Evolutionary conservation across 768 basidiomycete species (phyloP).

Genomic region (Coprinellus micaceus): DNA sequence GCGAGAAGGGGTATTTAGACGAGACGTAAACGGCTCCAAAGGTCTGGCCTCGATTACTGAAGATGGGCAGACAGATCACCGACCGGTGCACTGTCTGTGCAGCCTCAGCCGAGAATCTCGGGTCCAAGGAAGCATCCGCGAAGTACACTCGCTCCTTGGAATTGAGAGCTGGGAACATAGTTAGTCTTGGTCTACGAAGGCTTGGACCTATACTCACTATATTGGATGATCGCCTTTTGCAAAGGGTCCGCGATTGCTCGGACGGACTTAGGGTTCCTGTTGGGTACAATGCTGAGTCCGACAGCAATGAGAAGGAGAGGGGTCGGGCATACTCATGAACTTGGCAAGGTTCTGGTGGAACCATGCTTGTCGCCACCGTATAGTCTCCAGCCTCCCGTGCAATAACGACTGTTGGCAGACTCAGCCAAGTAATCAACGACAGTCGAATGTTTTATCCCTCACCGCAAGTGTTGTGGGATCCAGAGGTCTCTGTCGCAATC

Average conservation of each 20-base stretch:
- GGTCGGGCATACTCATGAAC: conserved; percentile 57
- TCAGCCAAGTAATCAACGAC: background rate
- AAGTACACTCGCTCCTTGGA: conserved; percentile 58
- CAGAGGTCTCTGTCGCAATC: conserved; percentile 65
- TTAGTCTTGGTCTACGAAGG: background rate
- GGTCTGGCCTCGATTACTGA: conserved; percentile 72
- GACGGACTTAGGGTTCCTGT: conserved; percentile 58
- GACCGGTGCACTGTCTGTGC: conserved; percentile 57
- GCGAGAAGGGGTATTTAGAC: conserved; percentile 61
- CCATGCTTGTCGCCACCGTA: conserved; percentile 64
- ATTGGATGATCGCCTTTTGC: conserved; percentile 63
- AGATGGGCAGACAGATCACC: conserved; percentile 66
- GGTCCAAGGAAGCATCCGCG: conserved; percentile 60
- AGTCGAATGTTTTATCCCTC: conserved; percentile 8
- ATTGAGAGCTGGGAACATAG: conserved; percentile 49
- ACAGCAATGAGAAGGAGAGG: background rate
- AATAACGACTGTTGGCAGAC: conserved; percentile 49
- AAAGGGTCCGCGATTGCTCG: conserved; percentile 57
- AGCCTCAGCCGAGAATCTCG: conserved; percentile 67
- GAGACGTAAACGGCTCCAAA: conserved; percentile 69
- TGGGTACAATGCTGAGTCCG: conserved; percentile 4
- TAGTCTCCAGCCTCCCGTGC: conserved; percentile 69
- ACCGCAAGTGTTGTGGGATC: conserved; percentile 63
- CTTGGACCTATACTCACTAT: conserved; percentile 41
- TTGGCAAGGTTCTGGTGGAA: conserved; percentile 54